phyloP scores from a whole-genome alignment of 371 early-diverging fungal genomes.

The Nematocida ironsii region DNA sequence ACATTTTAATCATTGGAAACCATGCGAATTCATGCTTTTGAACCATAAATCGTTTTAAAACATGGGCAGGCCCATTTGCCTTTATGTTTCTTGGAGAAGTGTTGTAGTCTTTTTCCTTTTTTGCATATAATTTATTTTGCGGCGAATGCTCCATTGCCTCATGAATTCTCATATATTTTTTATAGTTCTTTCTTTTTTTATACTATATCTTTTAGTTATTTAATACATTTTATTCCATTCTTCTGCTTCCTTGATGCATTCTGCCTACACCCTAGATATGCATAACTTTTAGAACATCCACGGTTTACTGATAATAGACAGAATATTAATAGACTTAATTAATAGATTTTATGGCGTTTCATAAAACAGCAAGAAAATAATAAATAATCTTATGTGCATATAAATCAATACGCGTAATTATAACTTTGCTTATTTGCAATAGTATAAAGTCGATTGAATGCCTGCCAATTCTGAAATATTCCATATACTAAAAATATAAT shows the following conservation, averaged over 20 bases:
- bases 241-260: neutral
- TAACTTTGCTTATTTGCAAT: no score
- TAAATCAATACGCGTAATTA: no score
- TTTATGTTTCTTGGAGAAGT: neutral
- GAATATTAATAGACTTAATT: no score
- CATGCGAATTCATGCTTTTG: neutral
- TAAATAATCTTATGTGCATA: no score
- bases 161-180: conserved; percentile 23
- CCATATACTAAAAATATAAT: no score
- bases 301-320: no score
- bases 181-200: neutral
- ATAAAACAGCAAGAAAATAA: no score
- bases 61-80: neutral
- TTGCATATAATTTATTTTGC: neutral
- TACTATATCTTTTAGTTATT: neutral
- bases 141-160: neutral
- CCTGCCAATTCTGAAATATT: no score
- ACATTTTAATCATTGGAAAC: conserved; percentile 14
- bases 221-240: neutral
- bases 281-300: no score
- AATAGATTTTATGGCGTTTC: no score
- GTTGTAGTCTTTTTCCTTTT: neutral
- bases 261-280: no score
- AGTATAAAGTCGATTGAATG: no score
- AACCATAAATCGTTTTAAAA: conserved; percentile 1